phyloP scores from a whole-genome alignment of 345 rosid species.

The Citrus reticulata region DNA sequence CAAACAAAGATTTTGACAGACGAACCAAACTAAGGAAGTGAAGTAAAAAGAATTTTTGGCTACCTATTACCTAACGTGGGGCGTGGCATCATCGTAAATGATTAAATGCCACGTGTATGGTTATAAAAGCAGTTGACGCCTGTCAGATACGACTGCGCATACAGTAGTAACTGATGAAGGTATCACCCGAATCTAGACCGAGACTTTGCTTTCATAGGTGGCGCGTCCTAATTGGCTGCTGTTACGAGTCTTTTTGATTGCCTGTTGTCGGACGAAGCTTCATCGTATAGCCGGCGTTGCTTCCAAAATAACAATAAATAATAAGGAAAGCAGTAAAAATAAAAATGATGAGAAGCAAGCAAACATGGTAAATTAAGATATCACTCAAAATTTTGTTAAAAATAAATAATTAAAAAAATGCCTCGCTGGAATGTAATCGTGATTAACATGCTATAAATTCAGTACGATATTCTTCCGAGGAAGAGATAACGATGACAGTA shows the following conservation, averaged over 20 bases:
- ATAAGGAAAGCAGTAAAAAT: neutral
- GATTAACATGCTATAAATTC: too few relatives aligned
- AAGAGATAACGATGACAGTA: neutral
- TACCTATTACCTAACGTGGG: too few relatives aligned
- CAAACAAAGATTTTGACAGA: too few relatives aligned
- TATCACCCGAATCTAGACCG: neutral
- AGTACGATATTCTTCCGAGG: too few relatives aligned
- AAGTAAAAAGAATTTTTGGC: neutral
- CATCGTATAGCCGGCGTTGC: neutral
- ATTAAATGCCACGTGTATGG: constrained; percentile 2
- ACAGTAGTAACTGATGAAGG: neutral
- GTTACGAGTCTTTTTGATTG: neutral
- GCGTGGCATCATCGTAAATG: neutral
- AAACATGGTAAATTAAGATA: too few relatives aligned
- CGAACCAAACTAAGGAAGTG: too few relatives aligned
- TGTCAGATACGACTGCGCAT: neutral
- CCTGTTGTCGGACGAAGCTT: neutral
- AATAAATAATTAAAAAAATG: too few relatives aligned
- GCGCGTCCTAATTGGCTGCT: neutral
- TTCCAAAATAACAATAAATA: neutral
- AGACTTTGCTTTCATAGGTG: neutral
- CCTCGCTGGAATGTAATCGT: too few relatives aligned
- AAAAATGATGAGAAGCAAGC: too few relatives aligned
- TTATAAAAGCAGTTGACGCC: neutral
- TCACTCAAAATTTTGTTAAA: too few relatives aligned